Conservation (phyloP, 2,329 filamentous ascomycete species). For the Phaeoacremonium minimum region DNA sequence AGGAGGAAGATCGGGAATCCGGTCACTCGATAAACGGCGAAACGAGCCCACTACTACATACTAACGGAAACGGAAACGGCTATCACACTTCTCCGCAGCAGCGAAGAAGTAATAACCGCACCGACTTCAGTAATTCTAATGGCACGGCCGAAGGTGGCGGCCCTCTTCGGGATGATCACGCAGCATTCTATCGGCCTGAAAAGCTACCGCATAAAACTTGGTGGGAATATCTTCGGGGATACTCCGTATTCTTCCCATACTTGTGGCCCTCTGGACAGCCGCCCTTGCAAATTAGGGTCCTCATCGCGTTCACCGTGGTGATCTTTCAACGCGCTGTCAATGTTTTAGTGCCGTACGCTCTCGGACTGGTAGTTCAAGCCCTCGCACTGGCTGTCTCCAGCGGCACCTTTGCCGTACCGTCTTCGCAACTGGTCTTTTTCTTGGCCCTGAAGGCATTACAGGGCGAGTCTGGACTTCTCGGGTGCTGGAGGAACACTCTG, state of each 20-base stretch:
- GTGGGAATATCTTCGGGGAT: conserved; percentile 94
- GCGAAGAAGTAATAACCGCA: conserved; percentile 13
- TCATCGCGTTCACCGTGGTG: conserved; percentile 78
- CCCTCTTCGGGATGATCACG: conserved; percentile 52
- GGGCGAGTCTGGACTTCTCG: conserved; percentile 82
- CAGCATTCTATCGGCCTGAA: conserved; percentile 84
- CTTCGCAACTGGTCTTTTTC: conserved; percentile 70
- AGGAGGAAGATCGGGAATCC: conserved; percentile 33
- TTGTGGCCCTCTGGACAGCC: conserved; percentile 84
- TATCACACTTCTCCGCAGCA: conserved; percentile 17
- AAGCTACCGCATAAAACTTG: conserved; percentile 84
- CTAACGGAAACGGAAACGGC: conserved; percentile 17
- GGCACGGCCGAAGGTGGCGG: conserved; percentile 24
- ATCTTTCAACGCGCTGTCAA: conserved; percentile 80
- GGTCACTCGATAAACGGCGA: conserved; percentile 41
- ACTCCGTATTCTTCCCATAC: conserved; percentile 92
- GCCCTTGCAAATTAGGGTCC: conserved; percentile 70
- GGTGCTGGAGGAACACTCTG: conserved; percentile 74
- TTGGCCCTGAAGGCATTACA: conserved; percentile 78
- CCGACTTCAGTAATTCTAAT: conserved; percentile 21
- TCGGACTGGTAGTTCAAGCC: conserved; percentile 73
- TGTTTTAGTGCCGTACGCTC: conserved; percentile 76
- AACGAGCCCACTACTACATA: conserved; percentile 38
- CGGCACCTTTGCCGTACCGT: conserved; percentile 50
- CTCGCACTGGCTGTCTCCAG: conserved; percentile 53